phyloP scores from a whole-genome alignment of 371 early-diverging fungal genomes.

The Actinomortierella wolfii region DNA sequence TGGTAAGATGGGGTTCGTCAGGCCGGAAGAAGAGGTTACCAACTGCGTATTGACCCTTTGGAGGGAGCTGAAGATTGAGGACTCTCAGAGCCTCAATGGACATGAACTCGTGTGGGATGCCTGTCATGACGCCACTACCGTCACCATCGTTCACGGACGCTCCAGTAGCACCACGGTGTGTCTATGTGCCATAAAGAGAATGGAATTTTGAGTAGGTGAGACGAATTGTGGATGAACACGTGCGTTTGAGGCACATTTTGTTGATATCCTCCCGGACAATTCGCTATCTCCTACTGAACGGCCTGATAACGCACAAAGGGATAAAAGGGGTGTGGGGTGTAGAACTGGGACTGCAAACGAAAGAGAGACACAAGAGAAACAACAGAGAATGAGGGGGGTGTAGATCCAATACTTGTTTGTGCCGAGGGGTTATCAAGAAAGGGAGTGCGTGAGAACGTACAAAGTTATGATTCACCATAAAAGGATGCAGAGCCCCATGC shows the following conservation, averaged over 20 bases:
- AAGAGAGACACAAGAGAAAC: conserved; percentile 4
- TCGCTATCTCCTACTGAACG: too few species aligned
- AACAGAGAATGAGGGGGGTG: background rate
- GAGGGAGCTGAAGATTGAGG: conserved; percentile 69
- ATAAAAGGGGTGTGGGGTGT: conserved; percentile 1
- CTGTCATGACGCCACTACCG: conserved; percentile 92
- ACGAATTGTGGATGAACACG: too few species aligned
- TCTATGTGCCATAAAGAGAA: conserved; percentile 31
- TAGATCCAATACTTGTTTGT: conserved; percentile 10
- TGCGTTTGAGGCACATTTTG: too few species aligned
- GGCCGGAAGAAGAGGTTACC: conserved; percentile 92
- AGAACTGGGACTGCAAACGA: too few species aligned
- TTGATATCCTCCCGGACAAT: too few species aligned
- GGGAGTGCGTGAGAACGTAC: conserved; percentile 3
- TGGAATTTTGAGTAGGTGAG: too few species aligned
- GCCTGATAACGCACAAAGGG: too few species aligned
- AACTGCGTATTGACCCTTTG: conserved; percentile 86
- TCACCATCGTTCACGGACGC: conserved; percentile 90
- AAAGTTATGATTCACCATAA: background rate
- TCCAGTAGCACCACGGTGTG: conserved; percentile 92
- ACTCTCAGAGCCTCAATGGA: conserved; percentile 61
- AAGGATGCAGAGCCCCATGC: background rate
- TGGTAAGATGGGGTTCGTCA: conserved; percentile 59
- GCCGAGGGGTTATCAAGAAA: background rate
- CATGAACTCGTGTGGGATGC: conserved; percentile 91